Base-by-base conservation (phyloP, 768 basidiomycete genomes). In the Lepiota subincarnata region DNA sequence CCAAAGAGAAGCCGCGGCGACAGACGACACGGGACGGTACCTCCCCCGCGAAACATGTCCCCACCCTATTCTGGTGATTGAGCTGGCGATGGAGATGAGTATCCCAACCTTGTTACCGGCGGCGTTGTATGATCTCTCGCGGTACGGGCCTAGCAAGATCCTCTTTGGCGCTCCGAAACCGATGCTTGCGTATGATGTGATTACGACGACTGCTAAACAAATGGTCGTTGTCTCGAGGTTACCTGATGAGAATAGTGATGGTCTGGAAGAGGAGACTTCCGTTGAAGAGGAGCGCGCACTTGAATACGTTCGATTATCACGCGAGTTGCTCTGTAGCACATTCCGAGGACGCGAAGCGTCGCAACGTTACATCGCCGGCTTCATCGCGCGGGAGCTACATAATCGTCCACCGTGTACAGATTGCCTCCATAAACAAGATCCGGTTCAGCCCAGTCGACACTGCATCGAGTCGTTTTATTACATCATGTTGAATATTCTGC, bases 381-480 rank as follows among this genome's bases (percentile, higher is more conserved):
- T 89, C 64, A 77, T 89, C 66, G 64, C 76, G 1, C 66, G 62
- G 8, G 78, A 86, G 39, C 76, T 89, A 19, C 72, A 75, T 48
- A 66, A 68, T 41, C 80, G 81, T 1, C 18, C 62, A 1, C 76
- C 82, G 0, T 75, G 84, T 4, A 53, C 64, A 0, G 69, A 73
- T 10, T 89, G 87, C 63, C 61, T 68, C 3, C 72, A 81, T 65
- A 62, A 60, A 43, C 36, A 63, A 19, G 62, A 73, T 13, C 57
- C 69, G 48, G 72, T 69, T 6, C 36, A 62, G 11, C 65, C 70
- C 1, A 69, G 71, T 50, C 53, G 70, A 28, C 59, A 66, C 47
- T 90, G 88, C 66, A 69, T 71, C 53, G 84, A 88, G 48, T 84
- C 86, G 12, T 87, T 86, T 68, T 86, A 88, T 68, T 87, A 83